Base-by-base conservation (phyloP, 2,329 filamentous ascomycete species). In the Dactylellina sp. region DNA sequence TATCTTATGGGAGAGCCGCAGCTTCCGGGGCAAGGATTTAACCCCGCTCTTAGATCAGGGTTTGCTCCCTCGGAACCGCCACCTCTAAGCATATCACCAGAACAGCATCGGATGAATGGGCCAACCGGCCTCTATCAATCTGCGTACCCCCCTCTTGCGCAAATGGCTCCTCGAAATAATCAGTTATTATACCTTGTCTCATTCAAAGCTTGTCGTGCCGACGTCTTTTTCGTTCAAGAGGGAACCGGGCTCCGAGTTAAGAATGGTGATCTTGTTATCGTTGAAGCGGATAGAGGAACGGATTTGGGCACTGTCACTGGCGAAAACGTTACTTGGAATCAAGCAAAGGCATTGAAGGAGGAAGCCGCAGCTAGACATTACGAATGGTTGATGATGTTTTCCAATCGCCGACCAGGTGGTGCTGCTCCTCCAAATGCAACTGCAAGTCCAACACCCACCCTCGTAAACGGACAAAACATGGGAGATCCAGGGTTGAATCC, bases 351-450 rank as follows among this genome's bases (percentile, higher is more conserved):
- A 52, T 83, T 93, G 77, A 97, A 97, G 81, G 92, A 96, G 78
- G 89, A 95, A 78, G 96, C 94, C 77, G 91, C 91, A 1, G 92
- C 97, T 80, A 93, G 98, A 80, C 95, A 99, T 81, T 97, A 97
- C 83, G 93, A 93, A 79, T 98, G 94, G 92, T 86, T 99, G 60
- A 97, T 98, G 91, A 95, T 98, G 91, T 99, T 97, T 81, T 97
- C 93, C 0, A 77, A 77, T 42, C 80, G 91, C 88, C 79, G 91
- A 83, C 77, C 84, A 80, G 76, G 93, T 89, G 91, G 90, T 0
- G 89, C 90, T 46, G 88, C 89, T 55, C 72, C 72, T 65, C 64
- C 72, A 12, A 65, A 65, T 44, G 47, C 55, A n/a, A 12, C 56
- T 9, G 49, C 63, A 5, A 64, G 70, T 9, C 71, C 57, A 11